A percentile compares a stretch with the other conserved stretches of the same genome.
phyloP scores from a whole-genome alignment of 139 green algal genomes.

The Chlorella sp. region DNA sequence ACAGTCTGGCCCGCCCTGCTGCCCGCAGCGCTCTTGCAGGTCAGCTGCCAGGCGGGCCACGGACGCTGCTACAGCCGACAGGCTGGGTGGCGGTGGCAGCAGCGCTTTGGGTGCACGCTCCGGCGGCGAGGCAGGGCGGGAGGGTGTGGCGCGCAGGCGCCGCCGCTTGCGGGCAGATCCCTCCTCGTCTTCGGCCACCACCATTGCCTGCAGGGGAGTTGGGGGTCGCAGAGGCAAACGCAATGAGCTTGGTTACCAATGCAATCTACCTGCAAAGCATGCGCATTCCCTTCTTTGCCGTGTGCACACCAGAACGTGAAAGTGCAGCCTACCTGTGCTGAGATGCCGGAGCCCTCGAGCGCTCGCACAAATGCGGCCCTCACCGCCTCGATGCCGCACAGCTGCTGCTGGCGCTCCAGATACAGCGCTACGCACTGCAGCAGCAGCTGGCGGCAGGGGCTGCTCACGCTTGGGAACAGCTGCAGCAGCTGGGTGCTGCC shows the following conservation, averaged over 20 bases:
- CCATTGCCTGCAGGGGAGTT: neutral
- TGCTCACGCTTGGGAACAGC: neutral
- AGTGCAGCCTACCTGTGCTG: constrained; percentile 3
- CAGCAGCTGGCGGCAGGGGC: constrained; percentile 4
- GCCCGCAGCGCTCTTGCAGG: neutral
- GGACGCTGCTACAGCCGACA: constrained; percentile 11
- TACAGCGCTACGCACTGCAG: constrained; percentile 28
- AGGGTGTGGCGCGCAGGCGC: constrained; percentile 16
- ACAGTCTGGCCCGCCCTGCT: neutral
- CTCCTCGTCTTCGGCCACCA: neutral
- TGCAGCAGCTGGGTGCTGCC: neutral
- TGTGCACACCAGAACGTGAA: too few species aligned
- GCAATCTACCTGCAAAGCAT: too few species aligned
- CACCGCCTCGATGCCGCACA: neutral
- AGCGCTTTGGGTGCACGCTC: neutral
- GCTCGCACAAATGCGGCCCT: neutral
- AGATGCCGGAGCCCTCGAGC: neutral
- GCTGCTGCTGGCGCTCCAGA: constrained; percentile 17
- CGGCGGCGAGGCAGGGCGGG: neutral
- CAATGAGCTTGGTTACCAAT: too few species aligned
- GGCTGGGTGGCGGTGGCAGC: neutral
- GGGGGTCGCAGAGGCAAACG: too few species aligned
- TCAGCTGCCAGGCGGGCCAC: neutral
- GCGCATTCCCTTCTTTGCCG: neutral
- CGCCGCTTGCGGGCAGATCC: constrained; percentile 35